These are phyloP conservation scores for Dictyostelium discoideum DNA, from an alignment of 78 protist species.

Conservation along the genomic window dicty_2.7 NC_007089.4:642001-642500, in stretches of 20 bases:
- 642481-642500: too few relatives aligned
- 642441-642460: neutral
- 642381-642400: neutral
- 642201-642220: neutral
- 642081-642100: too few relatives aligned
- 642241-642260: neutral
- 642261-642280: neutral
- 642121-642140: neutral
- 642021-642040: too few relatives aligned
- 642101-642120: too few relatives aligned
- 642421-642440: neutral
- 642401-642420: neutral
- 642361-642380: neutral
- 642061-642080: neutral
- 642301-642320: neutral
- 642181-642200: neutral
- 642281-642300: neutral
- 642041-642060: too few relatives aligned
- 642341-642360: too few relatives aligned
- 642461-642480: too few relatives aligned
- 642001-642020: too few relatives aligned
- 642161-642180: neutral
- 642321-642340: neutral
- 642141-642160: too few relatives aligned
- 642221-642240: neutral